Evolutionary conservation across 106 monocot species (phyloP).

Genomic region (Cymbidium sinense): DNA sequence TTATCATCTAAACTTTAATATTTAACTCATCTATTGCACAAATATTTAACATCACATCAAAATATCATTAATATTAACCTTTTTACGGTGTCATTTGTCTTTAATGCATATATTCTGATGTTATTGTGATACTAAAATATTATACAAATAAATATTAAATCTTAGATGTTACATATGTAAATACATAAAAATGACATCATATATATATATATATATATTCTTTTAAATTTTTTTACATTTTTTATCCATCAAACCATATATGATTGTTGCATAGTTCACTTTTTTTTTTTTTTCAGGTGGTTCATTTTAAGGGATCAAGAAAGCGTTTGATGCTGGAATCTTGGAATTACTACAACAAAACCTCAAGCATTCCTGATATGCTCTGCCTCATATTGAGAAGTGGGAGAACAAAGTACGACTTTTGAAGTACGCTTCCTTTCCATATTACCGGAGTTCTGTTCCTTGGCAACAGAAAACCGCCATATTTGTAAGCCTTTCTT

Average conservation of each 20-base stretch:
- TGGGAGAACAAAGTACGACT: constrained; percentile 91
- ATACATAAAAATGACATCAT: no score
- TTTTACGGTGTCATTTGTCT: no score
- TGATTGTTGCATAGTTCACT: not conserved
- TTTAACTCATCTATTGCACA: no score
- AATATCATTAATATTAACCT: no score
- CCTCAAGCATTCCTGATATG: constrained; percentile 60
- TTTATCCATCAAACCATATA: not conserved
- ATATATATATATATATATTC: no score
- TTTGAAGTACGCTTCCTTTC: constrained; percentile 22
- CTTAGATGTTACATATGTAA: no score
- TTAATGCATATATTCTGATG: no score
- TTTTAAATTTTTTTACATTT: not conserved
- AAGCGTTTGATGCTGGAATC: constrained; percentile 94
- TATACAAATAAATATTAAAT: no score
- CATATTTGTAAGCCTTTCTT: not conserved
- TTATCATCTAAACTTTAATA: no score
- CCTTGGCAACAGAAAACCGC: not conserved
- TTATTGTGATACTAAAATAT: no score
- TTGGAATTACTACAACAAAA: constrained; percentile 79
- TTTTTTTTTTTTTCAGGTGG: constrained; percentile 75
- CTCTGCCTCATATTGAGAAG: constrained; percentile 80
- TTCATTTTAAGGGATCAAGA: constrained; percentile 97
- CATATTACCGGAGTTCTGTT: not conserved
- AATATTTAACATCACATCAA: no score